Conservation (phyloP, 371 early-diverging fungal genomes). For the Rhizomucor miehei region DNA sequence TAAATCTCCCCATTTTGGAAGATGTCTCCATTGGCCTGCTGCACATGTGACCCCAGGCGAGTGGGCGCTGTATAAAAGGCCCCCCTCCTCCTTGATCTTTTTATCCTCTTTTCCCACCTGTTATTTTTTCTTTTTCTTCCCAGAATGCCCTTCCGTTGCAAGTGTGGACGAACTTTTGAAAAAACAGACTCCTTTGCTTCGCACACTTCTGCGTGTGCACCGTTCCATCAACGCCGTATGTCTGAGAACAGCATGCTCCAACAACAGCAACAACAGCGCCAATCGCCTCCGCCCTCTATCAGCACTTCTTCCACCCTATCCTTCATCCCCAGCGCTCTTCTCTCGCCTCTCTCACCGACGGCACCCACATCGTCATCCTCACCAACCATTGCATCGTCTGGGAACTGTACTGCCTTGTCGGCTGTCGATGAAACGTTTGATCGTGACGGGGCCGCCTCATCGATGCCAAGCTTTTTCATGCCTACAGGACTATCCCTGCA, state of each 20-base stretch:
- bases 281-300: slow-evolving; percentile 12
- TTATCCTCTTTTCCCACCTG: slow-evolving; percentile 7
- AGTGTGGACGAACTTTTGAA: slow-evolving; percentile 56
- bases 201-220: slow-evolving; percentile 48
- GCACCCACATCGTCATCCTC: slow-evolving; percentile 12
- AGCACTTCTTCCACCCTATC: slow-evolving; percentile 17
- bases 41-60: neutral
- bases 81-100: slow-evolving; percentile 10
- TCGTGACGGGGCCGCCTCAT: slow-evolving; percentile 2
- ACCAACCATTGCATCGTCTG: slow-evolving; percentile 6
- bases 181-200: slow-evolving; percentile 48
- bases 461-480: slow-evolving; percentile 31
- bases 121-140: slow-evolving; percentile 7
- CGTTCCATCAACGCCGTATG: slow-evolving; percentile 46
- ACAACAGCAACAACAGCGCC: slow-evolving; percentile 7
- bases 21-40: slow-evolving; percentile 2
- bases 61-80: neutral
- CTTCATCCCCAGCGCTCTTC: slow-evolving; percentile 19
- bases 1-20: slow-evolving; percentile 4
- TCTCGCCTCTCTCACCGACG: slow-evolving; percentile 14
- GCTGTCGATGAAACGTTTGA: neutral
- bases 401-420: slow-evolving; percentile 5
- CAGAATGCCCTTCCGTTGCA: slow-evolving; percentile 53
- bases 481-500: slow-evolving; percentile 49
- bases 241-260: slow-evolving; percentile 21